Evolutionary conservation across 1,284 basidiomycete species (phyloP), one percentile per base, ranked within the genome.

Genomic region (Veloboletus limbatus): DNA sequence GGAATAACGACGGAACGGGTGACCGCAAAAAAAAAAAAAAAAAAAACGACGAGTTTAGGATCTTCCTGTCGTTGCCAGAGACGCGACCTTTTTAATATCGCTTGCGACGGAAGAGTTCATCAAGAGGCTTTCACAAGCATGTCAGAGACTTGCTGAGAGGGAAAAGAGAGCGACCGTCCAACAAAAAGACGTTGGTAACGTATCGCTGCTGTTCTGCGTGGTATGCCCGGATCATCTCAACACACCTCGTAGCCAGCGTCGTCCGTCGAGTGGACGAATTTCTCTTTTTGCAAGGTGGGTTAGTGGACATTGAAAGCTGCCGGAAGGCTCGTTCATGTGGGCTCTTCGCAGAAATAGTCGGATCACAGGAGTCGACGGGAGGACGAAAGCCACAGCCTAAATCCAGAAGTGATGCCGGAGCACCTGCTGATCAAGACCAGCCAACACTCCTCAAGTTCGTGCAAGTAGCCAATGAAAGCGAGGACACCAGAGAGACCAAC

Each of bases 51-150:
- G 27, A 3, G 18, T 45, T 11, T 40, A 89, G 86, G 88, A 90
- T 31, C 75, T 91, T 43, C 80, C 84, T 0, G 80, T 81, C 36
- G 72, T 89, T 4, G 79, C 85, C 8, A 81, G 74, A 59, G 87
- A 91, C 43, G 88, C 86, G 9, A 78, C 79, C 0, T 78, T 85
- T 53, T 64, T 87, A 20, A 83, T 91, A 44, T 82, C 86, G 20
- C 67, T 88, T 31, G 88, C 88, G 3, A 79, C 88, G 32, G 88
- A 91, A 61, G 82, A 87, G 58, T 90, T 91, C 51, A 82, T 90
- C 37, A 80, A 77, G 60, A 73, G 78, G 31, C 62, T 91, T 22
- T 71, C 74, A 6, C 74, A 81, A 47, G 82, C 84, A 2, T 77
- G 75, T 16, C 77, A 85, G 50, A 70, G 69, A 44, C 72, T 79